Conservation (phyloP, 257 asterid genomes). For the Plantago elongata region DNA sequence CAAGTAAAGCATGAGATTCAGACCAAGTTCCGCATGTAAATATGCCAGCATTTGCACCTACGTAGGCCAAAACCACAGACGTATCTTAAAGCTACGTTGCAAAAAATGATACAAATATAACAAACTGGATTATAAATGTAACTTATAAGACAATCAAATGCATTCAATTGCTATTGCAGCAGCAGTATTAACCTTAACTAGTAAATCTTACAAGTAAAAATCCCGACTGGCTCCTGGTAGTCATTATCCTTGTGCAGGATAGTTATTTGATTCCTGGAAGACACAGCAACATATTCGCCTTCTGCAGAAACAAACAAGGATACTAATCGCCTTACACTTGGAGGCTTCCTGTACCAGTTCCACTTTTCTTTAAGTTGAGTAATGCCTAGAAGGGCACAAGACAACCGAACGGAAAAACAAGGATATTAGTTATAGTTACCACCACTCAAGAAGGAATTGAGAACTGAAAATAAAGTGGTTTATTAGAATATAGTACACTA, state of each 20-base stretch:
- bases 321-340: conserved; percentile 44
- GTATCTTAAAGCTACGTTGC: conserved; percentile 13
- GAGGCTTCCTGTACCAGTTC: conserved; percentile 48
- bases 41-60: conserved; percentile 52
- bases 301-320: conserved; percentile 73
- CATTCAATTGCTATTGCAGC: neutral
- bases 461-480: neutral
- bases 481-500: neutral
- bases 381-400: conserved; percentile 52
- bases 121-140: neutral
- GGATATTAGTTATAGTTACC: neutral
- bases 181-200: neutral
- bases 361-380: conserved; percentile 73
- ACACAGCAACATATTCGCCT: conserved; percentile 84
- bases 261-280: conserved; percentile 66
- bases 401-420: neutral
- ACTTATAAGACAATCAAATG: neutral
- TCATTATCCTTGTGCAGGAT: conserved; percentile 71
- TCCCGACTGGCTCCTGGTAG: conserved; percentile 79
- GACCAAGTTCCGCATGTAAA: conserved; percentile 88
- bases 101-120: conserved; percentile 7
- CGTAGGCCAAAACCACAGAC: conserved; percentile 25
- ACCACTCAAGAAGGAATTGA: neutral
- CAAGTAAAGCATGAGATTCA: conserved; percentile 86
- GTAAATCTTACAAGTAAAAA: conserved; percentile 63